Evolutionary conservation across 106 monocot genomes (phyloP).

Genomic region (Acanthochlamys bracteata): DNA sequence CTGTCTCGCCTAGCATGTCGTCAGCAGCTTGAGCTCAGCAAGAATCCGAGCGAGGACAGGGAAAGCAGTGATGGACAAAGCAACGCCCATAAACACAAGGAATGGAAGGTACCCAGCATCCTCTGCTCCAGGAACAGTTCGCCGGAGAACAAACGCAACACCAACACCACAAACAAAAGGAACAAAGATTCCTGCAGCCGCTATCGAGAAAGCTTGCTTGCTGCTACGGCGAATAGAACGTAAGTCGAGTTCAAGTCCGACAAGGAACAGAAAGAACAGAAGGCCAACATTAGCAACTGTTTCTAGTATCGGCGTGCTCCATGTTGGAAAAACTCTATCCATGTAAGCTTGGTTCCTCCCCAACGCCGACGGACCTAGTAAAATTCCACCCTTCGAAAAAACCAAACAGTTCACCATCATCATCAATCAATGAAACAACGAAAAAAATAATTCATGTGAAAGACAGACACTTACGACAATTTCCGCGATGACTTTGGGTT

Average conservation of each 20-base stretch:
- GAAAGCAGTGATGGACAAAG: slow-evolving; percentile 89
- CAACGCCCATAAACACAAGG: slow-evolving; percentile 83
- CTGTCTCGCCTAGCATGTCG: slow-evolving; percentile 53
- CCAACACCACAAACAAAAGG: slow-evolving; percentile 66
- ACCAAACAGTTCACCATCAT: background rate
- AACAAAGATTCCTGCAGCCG: slow-evolving; percentile 60
- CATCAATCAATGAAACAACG: background rate
- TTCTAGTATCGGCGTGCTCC: slow-evolving; percentile 71
- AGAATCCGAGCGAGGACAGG: slow-evolving; percentile 85
- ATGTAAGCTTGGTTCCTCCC: slow-evolving; percentile 66
- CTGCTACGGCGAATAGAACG: slow-evolving; percentile 53
- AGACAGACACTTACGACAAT: slow-evolving; percentile 23
- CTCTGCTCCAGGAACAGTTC: slow-evolving; percentile 35
- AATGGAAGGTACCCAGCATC: slow-evolving; percentile 45
- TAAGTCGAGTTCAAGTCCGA: slow-evolving; percentile 80
- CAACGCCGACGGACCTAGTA: slow-evolving; percentile 69
- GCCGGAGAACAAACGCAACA: slow-evolving; percentile 40
- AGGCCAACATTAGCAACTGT: slow-evolving; percentile 70
- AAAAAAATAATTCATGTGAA: background rate
- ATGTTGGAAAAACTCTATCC: slow-evolving; percentile 43
- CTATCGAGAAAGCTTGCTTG: slow-evolving; percentile 53
- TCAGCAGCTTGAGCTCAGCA: slow-evolving; percentile 88
- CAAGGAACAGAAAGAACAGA: slow-evolving; percentile 80
- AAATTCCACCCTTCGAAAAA: slow-evolving; percentile 48
- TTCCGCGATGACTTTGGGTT: slow-evolving; percentile 87